These are phyloP conservation scores for Tetragonia tetragonoides DNA, from an alignment of 148 eudicot species.

Conservation along the genomic window DNA sequence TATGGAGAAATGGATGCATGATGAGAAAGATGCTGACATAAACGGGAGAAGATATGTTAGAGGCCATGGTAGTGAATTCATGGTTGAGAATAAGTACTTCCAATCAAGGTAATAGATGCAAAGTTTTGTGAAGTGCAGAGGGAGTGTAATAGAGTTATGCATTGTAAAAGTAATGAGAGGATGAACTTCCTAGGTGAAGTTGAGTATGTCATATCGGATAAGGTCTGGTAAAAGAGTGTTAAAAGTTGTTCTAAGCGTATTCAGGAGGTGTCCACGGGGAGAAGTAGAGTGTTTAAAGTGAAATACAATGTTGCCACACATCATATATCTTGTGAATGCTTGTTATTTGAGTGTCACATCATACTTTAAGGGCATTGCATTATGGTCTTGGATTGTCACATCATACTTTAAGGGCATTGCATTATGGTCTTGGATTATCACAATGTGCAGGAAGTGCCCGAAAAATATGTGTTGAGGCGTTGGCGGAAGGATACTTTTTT, in stretches of 20 bases:
- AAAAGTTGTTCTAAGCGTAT: background rate
- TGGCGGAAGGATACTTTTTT: background rate
- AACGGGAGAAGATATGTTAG: background rate
- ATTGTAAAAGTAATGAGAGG: background rate
- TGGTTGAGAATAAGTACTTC: background rate
- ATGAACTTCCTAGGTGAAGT: background rate
- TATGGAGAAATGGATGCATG: background rate
- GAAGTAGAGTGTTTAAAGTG: background rate
- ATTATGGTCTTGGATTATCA: background rate
- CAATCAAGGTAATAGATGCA: background rate
- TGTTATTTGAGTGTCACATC: background rate
- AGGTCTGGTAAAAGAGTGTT: background rate
- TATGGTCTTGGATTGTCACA: background rate
- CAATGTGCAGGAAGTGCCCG: background rate
- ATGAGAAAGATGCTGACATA: background rate
- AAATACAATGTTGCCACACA: background rate
- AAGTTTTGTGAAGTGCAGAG: background rate
- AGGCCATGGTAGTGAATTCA: background rate
- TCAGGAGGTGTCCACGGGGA: background rate
- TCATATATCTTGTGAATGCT: background rate
- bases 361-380: background rate
- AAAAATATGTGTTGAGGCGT: background rate
- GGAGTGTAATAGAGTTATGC: background rate
- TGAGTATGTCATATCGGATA: background rate
- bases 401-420: background rate